Base-by-base conservation (phyloP, 495 filamentous ascomycete species). In the Hypoxylon intermedium region DNA sequence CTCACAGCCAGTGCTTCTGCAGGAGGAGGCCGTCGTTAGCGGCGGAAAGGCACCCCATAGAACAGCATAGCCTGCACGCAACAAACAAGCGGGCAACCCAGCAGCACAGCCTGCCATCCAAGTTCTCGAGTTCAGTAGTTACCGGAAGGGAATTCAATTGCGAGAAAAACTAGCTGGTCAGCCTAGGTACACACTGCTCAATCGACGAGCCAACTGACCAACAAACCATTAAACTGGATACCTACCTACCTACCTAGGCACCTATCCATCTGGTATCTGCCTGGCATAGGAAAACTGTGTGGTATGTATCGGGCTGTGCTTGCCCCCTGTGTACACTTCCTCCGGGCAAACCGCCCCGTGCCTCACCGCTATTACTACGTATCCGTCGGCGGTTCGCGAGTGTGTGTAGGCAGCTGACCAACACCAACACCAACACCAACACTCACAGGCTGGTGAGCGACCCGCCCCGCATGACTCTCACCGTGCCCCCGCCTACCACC, bases 381-480 rank as follows among this genome's bases (percentile, higher is more conserved):
- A 28, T 34, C 12, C 3, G 15, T 70, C 63, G 79, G 79, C 37
- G 75, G 79, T 47, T 3, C 19, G 23, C 40, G 11, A 44, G 23
- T 23, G 2, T 33, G 9, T 9, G 30, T 9, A 33, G 3, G 26
- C 9, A 12, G 9, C 30, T 9, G 30, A 33, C 9, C 2, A 5
- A 2, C 2, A 2, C n/a, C 9, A 11, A 33, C 2, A 33, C 1
- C 26, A n/a, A n/a, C n/a, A n/a, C n/a, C n/a, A n/a, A 52, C 20
- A 9, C 28, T 52, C 36, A 49, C 7, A 62, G 15, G 19, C 58
- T 62, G 7, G 37, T 62, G 5, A 65, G 51, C 20, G 62, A 65
- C 6, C 57, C 62, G 33, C 52, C 63, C 20, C 57, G 63, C 51
- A 66, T 60, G 18, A 66, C 63, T 16, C 63, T 60, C n/a, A 52